A percentile compares a stretch with the other conserved stretches of the same genome.
These are phyloP conservation scores for Blastobotrys aristatus DNA, from an alignment of 1,139 yeast species.

Conservation along the genomic window DNA sequence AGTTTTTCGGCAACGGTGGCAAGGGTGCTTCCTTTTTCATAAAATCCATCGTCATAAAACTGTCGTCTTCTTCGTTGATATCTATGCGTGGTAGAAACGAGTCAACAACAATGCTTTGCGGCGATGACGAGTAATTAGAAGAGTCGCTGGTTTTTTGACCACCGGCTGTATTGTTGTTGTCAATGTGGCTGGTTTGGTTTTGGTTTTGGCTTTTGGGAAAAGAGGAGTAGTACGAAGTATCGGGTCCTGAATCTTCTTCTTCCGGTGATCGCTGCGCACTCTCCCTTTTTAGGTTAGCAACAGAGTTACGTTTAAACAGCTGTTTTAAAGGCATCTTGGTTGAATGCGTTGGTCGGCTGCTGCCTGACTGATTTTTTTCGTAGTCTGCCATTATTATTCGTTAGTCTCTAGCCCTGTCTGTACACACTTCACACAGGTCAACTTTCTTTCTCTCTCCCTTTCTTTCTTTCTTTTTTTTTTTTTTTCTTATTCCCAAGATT, in stretches of 20 bases:
- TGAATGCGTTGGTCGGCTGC: not conserved
- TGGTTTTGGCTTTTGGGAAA: slow-evolving; percentile 7
- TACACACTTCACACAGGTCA: too few relatives aligned
- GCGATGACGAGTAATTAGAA: slow-evolving; percentile 8
- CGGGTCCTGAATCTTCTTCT: slow-evolving; percentile 4
- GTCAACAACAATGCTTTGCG: slow-evolving; percentile 6
- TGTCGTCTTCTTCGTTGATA: slow-evolving; percentile 4
- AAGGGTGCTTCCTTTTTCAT: slow-evolving; percentile 5
- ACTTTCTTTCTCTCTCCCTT: too few relatives aligned
- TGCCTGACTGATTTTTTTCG: not conserved
- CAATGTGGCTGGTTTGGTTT: not conserved
- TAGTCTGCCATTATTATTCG: slow-evolving; percentile 1
- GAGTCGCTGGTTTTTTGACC: too few relatives aligned
- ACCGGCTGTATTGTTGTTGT: slow-evolving; percentile 5
- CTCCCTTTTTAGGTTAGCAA: slow-evolving; percentile 3
- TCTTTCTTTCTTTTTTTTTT: too few relatives aligned
- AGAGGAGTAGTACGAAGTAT: slow-evolving; percentile 11
- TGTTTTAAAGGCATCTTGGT: slow-evolving; percentile 9
- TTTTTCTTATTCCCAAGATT: too few relatives aligned
- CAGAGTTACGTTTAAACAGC: slow-evolving; percentile 11
- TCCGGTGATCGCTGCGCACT: slow-evolving; percentile 2
- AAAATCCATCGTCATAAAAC: slow-evolving; percentile 8
- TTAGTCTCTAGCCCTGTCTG: too few relatives aligned
- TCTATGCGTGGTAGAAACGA: slow-evolving; percentile 11
- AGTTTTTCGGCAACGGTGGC: slow-evolving; percentile 9